These are phyloP conservation scores for Ophiostoma sp. DNA, from an alignment of 2,329 filamentous ascomycete species.

Conservation along the genomic window DNA sequence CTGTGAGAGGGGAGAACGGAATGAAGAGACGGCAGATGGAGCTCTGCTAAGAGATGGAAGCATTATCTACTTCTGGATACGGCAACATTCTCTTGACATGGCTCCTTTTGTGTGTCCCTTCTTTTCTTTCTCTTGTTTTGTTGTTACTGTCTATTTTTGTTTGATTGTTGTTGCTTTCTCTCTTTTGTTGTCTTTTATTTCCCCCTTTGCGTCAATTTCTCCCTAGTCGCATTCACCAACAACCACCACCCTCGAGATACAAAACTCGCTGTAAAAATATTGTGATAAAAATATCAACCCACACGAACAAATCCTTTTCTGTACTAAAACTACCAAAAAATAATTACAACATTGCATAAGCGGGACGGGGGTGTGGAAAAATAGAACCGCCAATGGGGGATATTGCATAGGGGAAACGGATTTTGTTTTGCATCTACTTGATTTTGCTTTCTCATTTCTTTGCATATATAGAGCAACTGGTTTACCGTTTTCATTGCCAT, in stretches of 20 bases:
- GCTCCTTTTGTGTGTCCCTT: neutral
- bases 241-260: neutral
- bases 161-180: neutral
- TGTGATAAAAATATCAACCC: constrained; percentile 13
- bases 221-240: neutral
- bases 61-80: neutral
- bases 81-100: neutral
- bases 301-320: neutral
- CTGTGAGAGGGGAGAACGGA: neutral
- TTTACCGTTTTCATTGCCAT: neutral
- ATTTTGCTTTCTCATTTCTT: neutral
- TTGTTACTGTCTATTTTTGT: constrained; percentile 3
- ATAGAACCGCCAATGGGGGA: neutral
- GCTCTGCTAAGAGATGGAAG: neutral
- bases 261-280: constrained; percentile 19
- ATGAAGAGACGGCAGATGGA: neutral
- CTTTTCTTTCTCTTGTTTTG: neutral
- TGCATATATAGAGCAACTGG: neutral
- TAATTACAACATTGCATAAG: neutral
- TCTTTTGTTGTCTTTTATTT: neutral
- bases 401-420: neutral
- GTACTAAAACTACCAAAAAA: neutral
- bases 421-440: neutral
- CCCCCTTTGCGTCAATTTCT: neutral
- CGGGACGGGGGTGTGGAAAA: neutral